Percentiles rank a stretch among this genome's conserved stretches.
Evolutionary conservation across 2,329 filamentous ascomycete genomes (phyloP).

Genomic region (Podosphaera fusca): DNA sequence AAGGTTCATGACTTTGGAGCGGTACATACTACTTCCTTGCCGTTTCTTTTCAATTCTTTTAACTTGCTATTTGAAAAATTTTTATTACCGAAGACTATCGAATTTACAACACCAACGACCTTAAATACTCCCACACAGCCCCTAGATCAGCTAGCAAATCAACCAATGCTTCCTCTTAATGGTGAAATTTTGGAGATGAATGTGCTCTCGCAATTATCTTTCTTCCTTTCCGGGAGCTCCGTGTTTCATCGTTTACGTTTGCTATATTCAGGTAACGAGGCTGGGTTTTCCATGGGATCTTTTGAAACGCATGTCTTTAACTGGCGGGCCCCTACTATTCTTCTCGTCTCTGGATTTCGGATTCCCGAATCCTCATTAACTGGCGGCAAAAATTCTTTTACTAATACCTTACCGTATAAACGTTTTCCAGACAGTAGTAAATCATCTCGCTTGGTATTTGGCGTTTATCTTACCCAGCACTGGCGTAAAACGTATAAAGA

Average conservation of each 20-base stretch:
- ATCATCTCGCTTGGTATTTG: conserved; percentile 35
- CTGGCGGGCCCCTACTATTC: conserved; percentile 51
- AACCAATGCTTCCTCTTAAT: conserved; percentile 25
- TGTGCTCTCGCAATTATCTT: conserved; percentile 44
- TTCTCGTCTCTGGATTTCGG: conserved; percentile 43
- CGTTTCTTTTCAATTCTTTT: conserved; percentile 44
- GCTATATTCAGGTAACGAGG: conserved; percentile 45
- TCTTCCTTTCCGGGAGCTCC: conserved; percentile 41
- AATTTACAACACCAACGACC: conserved; percentile 25
- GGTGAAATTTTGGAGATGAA: conserved; percentile 43
- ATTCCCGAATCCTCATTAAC: conserved; percentile 25
- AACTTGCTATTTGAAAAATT: conserved; percentile 52
- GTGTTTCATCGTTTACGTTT: conserved; percentile 43
- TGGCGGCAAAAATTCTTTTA: conserved; percentile 32
- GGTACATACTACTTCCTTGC: conserved; percentile 34
- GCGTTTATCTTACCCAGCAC: conserved; percentile 39
- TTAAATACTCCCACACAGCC: conserved; percentile 5
- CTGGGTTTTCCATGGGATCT: conserved; percentile 56
- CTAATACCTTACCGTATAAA: conserved; percentile 37
- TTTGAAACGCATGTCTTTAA: conserved; percentile 57
- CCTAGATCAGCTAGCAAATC: conserved; percentile 8
- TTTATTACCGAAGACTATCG: conserved; percentile 48
- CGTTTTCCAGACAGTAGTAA: conserved; percentile 30
- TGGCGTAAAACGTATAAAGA: conserved; percentile 47
- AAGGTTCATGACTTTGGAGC: conserved; percentile 36